Base-by-base conservation (phyloP, 306 rosid genomes). In the Betula pendula region DNA sequence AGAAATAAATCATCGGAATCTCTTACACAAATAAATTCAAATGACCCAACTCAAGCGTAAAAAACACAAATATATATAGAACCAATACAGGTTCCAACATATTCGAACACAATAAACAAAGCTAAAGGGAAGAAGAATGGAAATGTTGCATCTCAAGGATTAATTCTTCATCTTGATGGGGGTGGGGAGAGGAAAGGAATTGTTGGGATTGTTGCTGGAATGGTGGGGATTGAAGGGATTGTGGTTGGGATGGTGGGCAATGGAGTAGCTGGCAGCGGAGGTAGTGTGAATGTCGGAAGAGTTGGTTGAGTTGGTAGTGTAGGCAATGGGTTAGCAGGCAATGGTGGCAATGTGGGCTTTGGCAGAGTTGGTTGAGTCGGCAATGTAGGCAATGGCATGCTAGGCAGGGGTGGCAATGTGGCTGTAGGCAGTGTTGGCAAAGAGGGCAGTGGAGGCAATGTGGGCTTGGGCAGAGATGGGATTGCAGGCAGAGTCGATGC, bases 121-220 rank as follows among this genome's bases (percentile, higher is more conserved):
- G 49, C 49, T 45, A 45, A 13, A 45, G 49, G 49, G 14, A 3
- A 56, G 68, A 62, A 29, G 68, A 62, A 62, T 29, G 38, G 8
- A 24, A 8, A 10, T 38, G 69, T 35, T 2, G 44, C 45, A n/a
- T 38, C 48, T 60, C 59, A 52, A 47, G 52, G 45, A 42, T 12
- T 43, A 38, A 62, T 19, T 24, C 31, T 20, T 56, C 43, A 83
- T 7, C 80, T 81, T 65, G 85, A 81, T 24, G 78, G 71, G 25
- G 79, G 78, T 24, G 85, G 70, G 50, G 70, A 43, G 70, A 53
- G 81, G 63, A 40, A 66, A 60, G 60, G 71, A 17, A 59, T 35
- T 48, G 56, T 29, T 44, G 78, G 85, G 50, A 81, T 44, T 43
- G 81, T 65, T 33, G 81, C 17, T 42, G 80, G 79, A 27, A 76